Conservation (phyloP, 495 filamentous ascomycete species). For the Talaromyces nanjingensis region DNA sequence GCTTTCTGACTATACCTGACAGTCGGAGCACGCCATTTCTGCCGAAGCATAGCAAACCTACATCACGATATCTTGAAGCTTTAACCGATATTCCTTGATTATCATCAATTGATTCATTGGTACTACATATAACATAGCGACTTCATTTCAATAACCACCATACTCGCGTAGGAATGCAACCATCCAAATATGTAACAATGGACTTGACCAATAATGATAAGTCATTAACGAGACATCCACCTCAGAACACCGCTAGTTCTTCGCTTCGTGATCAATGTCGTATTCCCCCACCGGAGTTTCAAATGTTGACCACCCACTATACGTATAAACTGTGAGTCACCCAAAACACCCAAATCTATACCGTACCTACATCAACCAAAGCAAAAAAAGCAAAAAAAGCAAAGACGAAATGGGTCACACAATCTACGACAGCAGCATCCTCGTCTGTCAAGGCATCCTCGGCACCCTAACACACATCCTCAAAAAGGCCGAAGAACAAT, state of each 20-base stretch:
- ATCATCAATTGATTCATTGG: too few relatives aligned
- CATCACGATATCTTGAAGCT: not conserved
- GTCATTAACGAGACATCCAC: not conserved
- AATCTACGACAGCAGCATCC: conserved; percentile 28
- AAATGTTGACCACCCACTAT: not conserved
- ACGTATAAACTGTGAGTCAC: not conserved
- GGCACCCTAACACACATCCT: conserved; percentile 14
- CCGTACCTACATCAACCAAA: too few relatives aligned
- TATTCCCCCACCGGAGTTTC: not conserved
- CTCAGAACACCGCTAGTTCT: not conserved
- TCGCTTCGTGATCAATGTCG: too few relatives aligned
- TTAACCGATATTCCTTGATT: not conserved
- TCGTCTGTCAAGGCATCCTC: conserved; percentile 17
- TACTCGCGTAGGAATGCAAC: not conserved
- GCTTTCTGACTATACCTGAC: not conserved
- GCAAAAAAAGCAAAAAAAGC: not conserved
- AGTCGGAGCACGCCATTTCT: not conserved
- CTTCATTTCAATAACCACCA: too few relatives aligned
- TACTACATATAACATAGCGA: too few relatives aligned
- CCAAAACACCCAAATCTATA: too few relatives aligned
- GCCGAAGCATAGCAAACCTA: not conserved
- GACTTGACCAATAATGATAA: not conserved
- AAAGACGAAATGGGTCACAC: conserved; percentile 16
- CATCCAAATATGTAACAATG: not conserved
- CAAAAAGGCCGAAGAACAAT: conserved; percentile 16